phyloP scores from a whole-genome alignment of 257 asterid species.

The Catharanthus roseus region DNA sequence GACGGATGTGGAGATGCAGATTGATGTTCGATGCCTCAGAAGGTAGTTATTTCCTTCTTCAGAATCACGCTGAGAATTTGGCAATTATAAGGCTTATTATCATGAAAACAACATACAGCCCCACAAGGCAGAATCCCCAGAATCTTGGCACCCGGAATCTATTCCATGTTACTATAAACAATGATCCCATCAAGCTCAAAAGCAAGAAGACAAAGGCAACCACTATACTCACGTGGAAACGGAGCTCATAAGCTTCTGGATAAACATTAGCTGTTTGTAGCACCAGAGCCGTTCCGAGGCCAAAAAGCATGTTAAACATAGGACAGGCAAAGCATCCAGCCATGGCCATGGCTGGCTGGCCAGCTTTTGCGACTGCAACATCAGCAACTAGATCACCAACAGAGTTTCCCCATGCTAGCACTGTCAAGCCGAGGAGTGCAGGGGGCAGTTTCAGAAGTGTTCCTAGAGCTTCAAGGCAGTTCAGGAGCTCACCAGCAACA shows the following conservation, averaged over 20 bases:
- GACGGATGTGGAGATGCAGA: neutral
- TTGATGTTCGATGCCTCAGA: neutral
- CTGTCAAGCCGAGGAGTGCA: constrained; percentile 82
- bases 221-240: constrained; percentile 81
- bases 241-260: constrained; percentile 78
- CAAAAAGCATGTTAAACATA: constrained; percentile 96
- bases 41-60: constrained; percentile 2
- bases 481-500: constrained; percentile 82
- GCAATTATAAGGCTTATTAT: constrained; percentile 62
- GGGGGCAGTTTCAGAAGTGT: constrained; percentile 55
- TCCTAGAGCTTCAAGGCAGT: constrained; percentile 85
- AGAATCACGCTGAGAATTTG: constrained; percentile 38
- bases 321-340: constrained; percentile 98
- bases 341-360: constrained; percentile 99
- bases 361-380: constrained; percentile 89
- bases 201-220: constrained; percentile 87
- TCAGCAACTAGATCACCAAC: constrained; percentile 96
- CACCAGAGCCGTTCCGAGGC: constrained; percentile 84
- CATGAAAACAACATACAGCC: constrained; percentile 66
- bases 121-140: constrained; percentile 98
- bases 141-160: constrained; percentile 88
- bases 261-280: constrained; percentile 63
- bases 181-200: constrained; percentile 88
- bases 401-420: constrained; percentile 98
- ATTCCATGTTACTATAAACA: constrained; percentile 83